Evolutionary conservation across 2,329 filamentous ascomycete genomes (phyloP).

Genomic region (Xylariaceae sp.): DNA sequence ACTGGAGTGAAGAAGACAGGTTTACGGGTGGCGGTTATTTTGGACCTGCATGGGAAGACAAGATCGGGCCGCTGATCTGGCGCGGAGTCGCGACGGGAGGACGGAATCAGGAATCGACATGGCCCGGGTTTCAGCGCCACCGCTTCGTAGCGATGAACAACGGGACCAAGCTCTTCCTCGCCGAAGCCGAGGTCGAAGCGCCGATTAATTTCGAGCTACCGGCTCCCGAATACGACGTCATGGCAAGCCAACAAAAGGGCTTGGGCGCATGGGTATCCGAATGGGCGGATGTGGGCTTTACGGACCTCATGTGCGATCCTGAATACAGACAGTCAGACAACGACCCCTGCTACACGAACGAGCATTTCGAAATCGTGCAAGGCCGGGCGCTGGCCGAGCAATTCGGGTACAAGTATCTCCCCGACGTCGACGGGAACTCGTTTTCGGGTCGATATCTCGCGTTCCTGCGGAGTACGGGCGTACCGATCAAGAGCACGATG

Average conservation of each 20-base stretch:
- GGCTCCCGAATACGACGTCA: constrained; percentile 41
- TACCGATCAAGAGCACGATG: constrained; percentile 73
- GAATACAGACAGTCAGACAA: constrained; percentile 31
- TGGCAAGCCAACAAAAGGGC: constrained; percentile 40
- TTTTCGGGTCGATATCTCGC: constrained; percentile 64
- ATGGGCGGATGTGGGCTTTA: constrained; percentile 49
- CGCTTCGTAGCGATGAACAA: constrained; percentile 72
- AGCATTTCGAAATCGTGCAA: constrained; percentile 39
- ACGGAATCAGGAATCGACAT: constrained; percentile 54
- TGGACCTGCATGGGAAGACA: constrained; percentile 53
- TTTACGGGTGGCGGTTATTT: constrained; percentile 54
- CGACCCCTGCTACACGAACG: constrained; percentile 45
- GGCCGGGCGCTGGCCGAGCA: constrained; percentile 46
- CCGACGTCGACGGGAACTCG: constrained; percentile 71
- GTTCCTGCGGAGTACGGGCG: constrained; percentile 62
- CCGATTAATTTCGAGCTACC: constrained; percentile 53
- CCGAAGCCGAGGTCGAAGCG: constrained; percentile 40
- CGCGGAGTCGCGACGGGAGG: constrained; percentile 64
- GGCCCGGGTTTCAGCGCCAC: constrained; percentile 69
- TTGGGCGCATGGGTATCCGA: constrained; percentile 46
- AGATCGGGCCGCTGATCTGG: constrained; percentile 53
- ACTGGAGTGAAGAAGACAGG: constrained; percentile 58
- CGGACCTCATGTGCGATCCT: constrained; percentile 48
- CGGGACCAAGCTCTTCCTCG: constrained; percentile 49
- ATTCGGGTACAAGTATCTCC: constrained; percentile 61